These are phyloP conservation scores for Aurantiochytrium sp. DNA, from an alignment of 108 stramenopile species.

Conservation along the genomic window DNA sequence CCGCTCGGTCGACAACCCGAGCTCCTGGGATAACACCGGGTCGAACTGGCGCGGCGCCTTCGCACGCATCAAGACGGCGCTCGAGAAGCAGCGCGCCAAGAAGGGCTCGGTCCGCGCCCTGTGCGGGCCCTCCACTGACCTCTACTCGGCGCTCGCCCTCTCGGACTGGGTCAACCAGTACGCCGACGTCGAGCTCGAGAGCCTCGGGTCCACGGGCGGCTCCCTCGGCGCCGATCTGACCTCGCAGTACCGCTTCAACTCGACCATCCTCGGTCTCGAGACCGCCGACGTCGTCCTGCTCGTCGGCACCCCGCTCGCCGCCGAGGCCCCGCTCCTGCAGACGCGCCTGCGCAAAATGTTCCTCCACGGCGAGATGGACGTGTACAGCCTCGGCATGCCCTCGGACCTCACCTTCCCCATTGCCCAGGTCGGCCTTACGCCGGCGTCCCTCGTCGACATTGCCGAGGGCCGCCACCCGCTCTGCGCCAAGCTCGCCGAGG, in stretches of 20 bases:
- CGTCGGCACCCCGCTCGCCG: conserved; percentile 42
- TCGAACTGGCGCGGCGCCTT: conserved; percentile 37
- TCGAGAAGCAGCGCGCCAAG: not conserved
- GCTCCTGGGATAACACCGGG: not conserved
- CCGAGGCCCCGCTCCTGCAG: conserved; percentile 48
- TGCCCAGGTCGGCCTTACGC: conserved; percentile 44
- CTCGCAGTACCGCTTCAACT: conserved; percentile 42
- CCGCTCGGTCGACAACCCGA: not conserved
- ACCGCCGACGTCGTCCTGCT: conserved; percentile 44
- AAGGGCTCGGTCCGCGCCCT: conserved; percentile 28
- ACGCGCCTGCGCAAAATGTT: conserved; percentile 47
- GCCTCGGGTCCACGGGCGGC: conserved; percentile 36
- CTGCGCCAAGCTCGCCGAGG: conserved; percentile 37
- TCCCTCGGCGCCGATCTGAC: conserved; percentile 42
- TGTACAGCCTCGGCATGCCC: conserved; percentile 42
- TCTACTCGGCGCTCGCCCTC: conserved; percentile 44
- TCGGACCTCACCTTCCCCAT: conserved; percentile 45
- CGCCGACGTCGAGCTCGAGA: conserved; percentile 40
- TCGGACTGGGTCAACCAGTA: conserved; percentile 44
- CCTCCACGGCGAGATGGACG: conserved; percentile 43
- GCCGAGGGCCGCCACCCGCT: conserved; percentile 40
- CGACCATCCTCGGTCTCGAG: conserved; percentile 19
- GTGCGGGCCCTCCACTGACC: conserved; percentile 40
- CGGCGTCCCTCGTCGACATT: conserved; percentile 34
- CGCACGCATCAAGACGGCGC: conserved; percentile 39